Evolutionary conservation across 768 basidiomycete genomes (phyloP), one percentile per base, ranked within the genome.

Genomic region (Tricholoma matsutake): DNA sequence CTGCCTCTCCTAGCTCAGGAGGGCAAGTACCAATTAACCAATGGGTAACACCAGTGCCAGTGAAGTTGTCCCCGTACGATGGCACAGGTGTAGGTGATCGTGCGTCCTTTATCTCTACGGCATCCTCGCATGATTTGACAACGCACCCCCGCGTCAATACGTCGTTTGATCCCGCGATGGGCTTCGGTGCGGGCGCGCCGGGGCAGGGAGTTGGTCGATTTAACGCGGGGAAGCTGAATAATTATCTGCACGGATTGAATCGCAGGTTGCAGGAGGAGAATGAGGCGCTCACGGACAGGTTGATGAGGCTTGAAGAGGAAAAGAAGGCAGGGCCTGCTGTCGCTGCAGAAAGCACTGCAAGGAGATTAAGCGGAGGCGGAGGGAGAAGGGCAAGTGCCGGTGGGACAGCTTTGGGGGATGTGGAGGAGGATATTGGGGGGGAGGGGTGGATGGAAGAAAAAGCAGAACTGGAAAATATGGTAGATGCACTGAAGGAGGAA

Each of bases 71-170:
- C 8, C 75, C 78, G 7, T 82, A 81, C 58, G 86, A 86, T 60
- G 76, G 79, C 13, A 76, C 73, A 3, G 73, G 72, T 13, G 87
- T 87, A 62, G 73, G 72, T 9, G 88, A 87, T 61, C 79, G 83
- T 41, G 83, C 79, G 0, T 94, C 92, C 1, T 86, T 89, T 71
- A 78, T 91, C 52, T 94, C 92, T 3, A 92, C 89, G 1, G 84
- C 90, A 1, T 94, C 92, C 1, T 94, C 94, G 22, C 91, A 96
- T 64, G 94, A 96, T 70, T 78, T 96, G 43, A 92, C 92, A 2
- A 86, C 87, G 5, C 87, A 92, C 69, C 80, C 82, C 57, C 84
- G 91, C 8, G 89, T 85, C 59, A 96, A 96, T 68, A 91, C 92
- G 11, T 94, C 92, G 7, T 93, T 95, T 63, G 94, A 95, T 67